Base-by-base conservation (phyloP, 2,329 filamentous ascomycete genomes). In the Talaromyces pinophilus region DNA sequence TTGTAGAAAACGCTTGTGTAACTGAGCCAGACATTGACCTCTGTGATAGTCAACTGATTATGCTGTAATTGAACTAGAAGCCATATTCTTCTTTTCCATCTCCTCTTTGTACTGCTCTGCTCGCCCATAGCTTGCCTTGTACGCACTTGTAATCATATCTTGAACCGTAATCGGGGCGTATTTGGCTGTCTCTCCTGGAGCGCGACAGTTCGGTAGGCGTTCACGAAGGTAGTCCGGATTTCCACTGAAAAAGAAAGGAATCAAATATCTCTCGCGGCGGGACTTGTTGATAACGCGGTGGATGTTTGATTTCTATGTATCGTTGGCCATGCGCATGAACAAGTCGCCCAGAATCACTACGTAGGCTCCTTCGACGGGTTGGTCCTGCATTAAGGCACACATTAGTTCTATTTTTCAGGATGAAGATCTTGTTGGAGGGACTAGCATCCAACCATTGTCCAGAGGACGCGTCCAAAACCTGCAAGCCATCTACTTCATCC, bases 211-310 rank as follows among this genome's bases (percentile, higher is more conserved):
- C 0, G 80, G 80, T 64, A 82, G 68, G 66, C 80, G 82, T 65
- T 78, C 70, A 57, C 81, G 79, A 7, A 79, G 66, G 65, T 78
- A 82, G 62, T 82, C 79, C 1, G 79, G 79, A 55, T 82, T 82
- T 1, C 80, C 78, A n/a, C 72, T 76, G 66, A 79, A 81, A 69
- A 81, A 81, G 64, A 82, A 79, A 0, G 79, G 78, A 60, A 81
- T 79, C 0, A 74, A 77, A 66, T 82, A 81, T 7, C 80, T 70
- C 67, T 82, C 79, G 8, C 67, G 52, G 0, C 76, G 76, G 11
- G 76, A 77, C 59, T 75, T 73, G 69, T 81, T 81, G 61, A 82
- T 81, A 0, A 81, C 80, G 0, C 79, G 75, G 66, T 81, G 80
- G 13, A 76, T 70, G 59, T 79, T 80, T 0, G 75, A 79, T n/a